A percentile compares a stretch with the other conserved stretches of the same genome.
phyloP scores from a whole-genome alignment of 148 eudicot genomes.

The Talinum fruticosum region DNA sequence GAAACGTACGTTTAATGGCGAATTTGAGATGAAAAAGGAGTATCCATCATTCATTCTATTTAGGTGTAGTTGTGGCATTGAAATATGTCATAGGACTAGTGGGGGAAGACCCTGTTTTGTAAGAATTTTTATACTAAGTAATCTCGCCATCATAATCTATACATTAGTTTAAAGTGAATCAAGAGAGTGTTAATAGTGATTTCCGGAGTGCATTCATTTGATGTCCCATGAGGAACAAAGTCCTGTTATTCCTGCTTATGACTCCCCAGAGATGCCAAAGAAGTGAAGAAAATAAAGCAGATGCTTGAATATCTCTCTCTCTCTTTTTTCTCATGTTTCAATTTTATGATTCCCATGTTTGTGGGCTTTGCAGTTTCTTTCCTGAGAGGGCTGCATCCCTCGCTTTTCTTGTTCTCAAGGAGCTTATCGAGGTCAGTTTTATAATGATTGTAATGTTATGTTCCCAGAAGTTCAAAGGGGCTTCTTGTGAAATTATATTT shows the following conservation, averaged over 20 bases:
- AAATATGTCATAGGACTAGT: too few relatives aligned
- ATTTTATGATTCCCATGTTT: not conserved
- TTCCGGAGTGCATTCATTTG: too few relatives aligned
- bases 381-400: conserved; percentile 63
- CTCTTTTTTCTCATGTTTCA: not conserved
- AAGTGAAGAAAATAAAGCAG: not conserved
- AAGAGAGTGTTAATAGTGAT: too few relatives aligned
- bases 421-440: conserved; percentile 57
- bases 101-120: too few relatives aligned
- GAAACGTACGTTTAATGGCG: not conserved
- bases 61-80: too few relatives aligned
- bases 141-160: too few relatives aligned
- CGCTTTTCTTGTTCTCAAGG: conserved; percentile 54
- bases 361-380: conserved; percentile 42
- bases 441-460: not conserved
- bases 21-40: not conserved
- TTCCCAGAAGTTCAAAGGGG: not conserved
- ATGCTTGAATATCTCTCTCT: not conserved
- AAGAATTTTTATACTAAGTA: too few relatives aligned
- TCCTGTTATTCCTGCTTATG: not conserved
- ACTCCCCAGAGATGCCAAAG: not conserved
- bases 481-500: not conserved
- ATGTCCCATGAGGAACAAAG: not conserved
- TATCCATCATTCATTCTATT: not conserved
- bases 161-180: too few relatives aligned